These are phyloP conservation scores for Trypanosoma cruzi DNA, from an alignment of 208 protist genomes.

Conservation along the genomic window DNA sequence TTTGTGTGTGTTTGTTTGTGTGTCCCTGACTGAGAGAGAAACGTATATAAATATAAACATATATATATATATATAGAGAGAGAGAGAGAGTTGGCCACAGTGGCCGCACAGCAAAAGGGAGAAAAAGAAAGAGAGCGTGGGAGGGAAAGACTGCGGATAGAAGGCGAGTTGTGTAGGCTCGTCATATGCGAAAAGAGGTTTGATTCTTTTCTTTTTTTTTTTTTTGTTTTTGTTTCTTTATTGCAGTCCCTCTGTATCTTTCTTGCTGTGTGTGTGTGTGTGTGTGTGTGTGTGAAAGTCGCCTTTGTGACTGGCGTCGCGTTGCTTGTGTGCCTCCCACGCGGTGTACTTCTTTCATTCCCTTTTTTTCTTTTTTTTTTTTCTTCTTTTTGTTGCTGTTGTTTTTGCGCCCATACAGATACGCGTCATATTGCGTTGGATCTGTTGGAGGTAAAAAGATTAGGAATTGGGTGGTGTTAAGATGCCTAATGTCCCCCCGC, in stretches of 20 bases:
- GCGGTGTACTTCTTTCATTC: not conserved
- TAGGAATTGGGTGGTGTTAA: not conserved
- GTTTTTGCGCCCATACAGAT: not conserved
- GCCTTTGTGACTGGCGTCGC: not conserved
- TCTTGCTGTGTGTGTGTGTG: too few species aligned
- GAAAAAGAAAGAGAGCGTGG: not conserved
- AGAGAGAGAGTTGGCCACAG: not conserved
- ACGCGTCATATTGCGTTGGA: not conserved
- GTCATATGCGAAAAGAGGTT: not conserved
- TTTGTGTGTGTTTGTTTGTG: slow-evolving; percentile 5
- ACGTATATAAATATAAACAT: too few species aligned
- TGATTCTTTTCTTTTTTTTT: not conserved
- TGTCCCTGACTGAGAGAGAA: not conserved
- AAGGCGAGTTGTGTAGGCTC: not conserved
- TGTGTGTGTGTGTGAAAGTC: not conserved
- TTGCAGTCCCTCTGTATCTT: not conserved
- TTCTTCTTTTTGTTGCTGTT: not conserved
- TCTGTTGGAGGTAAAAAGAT: not conserved
- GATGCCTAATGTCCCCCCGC: not conserved
- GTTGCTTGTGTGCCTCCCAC: not conserved
- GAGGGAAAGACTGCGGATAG: not conserved
- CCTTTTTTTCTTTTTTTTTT: not conserved
- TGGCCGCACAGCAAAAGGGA: not conserved
- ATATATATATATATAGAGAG: too few species aligned
- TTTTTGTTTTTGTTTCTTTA: too few species aligned